A percentile compares a stretch with the other conserved stretches of the same genome.
These are phyloP conservation scores for Syzygium oleosum DNA, from an alignment of 345 rosid species.

Conservation along the genomic window DNA sequence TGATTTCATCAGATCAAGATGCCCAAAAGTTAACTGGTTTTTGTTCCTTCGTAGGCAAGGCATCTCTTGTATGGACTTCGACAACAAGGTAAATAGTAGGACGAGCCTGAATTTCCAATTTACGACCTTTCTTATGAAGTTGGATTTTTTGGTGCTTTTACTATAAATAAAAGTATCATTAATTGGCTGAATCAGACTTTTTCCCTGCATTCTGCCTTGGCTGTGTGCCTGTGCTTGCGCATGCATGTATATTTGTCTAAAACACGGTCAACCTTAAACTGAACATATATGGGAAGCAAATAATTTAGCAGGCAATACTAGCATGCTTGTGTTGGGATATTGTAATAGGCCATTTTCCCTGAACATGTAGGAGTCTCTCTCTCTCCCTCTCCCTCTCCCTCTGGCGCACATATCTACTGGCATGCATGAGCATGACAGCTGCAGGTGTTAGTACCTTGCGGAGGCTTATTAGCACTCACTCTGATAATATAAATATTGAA, in stretches of 20 bases:
- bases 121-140: neutral
- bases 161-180: neutral
- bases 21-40: neutral
- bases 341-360: neutral
- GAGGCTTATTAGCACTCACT: neutral
- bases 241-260: neutral
- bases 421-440: neutral
- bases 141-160: neutral
- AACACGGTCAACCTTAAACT: neutral
- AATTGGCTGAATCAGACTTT: neutral
- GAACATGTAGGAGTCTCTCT: neutral
- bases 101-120: neutral
- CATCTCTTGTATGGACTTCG: constrained; percentile 66
- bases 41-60: constrained; percentile 41
- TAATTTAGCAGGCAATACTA: neutral
- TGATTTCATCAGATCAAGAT: neutral
- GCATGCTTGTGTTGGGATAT: neutral
- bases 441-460: neutral
- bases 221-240: neutral
- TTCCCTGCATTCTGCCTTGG: neutral
- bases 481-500: neutral
- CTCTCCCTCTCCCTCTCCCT: neutral
- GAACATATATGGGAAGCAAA: neutral
- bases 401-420: neutral
- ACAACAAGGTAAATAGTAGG: constrained; percentile 47